Conservation (phyloP, 768 basidiomycete genomes). For the Goffeauzyma gilvescens region DNA sequence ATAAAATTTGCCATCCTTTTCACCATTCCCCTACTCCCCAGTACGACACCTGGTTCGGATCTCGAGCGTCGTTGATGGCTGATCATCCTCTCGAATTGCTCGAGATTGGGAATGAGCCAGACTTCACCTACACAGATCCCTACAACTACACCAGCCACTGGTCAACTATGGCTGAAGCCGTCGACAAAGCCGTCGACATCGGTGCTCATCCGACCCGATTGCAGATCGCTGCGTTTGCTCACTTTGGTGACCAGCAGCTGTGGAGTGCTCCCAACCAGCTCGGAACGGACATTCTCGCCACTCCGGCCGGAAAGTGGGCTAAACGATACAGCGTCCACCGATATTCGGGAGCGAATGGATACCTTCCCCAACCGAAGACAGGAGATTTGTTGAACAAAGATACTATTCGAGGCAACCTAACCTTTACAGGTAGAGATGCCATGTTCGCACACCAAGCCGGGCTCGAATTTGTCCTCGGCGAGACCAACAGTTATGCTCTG, state of each 20-base stretch:
- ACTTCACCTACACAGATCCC: not conserved
- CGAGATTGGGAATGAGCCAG: conserved; percentile 14
- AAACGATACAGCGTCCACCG: not conserved
- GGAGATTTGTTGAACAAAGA: conserved; percentile 13
- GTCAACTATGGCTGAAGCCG: no score
- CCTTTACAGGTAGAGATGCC: not conserved
- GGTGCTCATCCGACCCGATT: conserved; percentile 3
- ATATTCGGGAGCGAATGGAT: not conserved
- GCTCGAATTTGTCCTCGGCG: not conserved
- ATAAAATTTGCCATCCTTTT: not conserved
- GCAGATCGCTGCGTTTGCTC: conserved; percentile 6
- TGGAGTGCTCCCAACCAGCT: conserved; percentile 6
- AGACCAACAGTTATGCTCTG: not conserved
- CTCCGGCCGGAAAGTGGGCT: not conserved
- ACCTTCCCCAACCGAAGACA: conserved; percentile 1
- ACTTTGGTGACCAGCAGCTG: conserved; percentile 6
- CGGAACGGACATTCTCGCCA: not conserved
- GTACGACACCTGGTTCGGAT: conserved; percentile 5
- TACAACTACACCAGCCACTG: not conserved
- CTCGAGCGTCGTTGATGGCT: not conserved
- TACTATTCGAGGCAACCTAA: conserved; percentile 3
- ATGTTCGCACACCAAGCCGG: not conserved
- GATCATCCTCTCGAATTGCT: not conserved
- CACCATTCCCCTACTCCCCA: not conserved
- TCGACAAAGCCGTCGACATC: not conserved